Evolutionary conservation across 1,284 basidiomycete genomes (phyloP).

Genomic region (Papiliotrema fonsecae): DNA sequence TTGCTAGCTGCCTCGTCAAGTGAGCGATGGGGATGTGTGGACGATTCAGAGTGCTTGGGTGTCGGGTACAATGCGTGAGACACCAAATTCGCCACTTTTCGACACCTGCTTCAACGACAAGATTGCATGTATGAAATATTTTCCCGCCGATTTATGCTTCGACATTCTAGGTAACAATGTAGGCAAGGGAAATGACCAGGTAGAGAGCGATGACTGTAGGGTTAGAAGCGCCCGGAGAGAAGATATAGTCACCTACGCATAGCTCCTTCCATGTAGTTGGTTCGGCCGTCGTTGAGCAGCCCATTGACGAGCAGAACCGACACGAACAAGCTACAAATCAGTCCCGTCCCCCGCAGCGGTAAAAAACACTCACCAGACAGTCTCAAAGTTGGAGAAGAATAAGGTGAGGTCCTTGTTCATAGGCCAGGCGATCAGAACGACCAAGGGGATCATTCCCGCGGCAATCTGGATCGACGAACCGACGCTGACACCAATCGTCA

Average conservation of each 20-base stretch:
- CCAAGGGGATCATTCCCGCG: constrained; percentile 74
- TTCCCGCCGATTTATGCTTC: too few relatives aligned
- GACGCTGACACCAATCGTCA: constrained; percentile 82
- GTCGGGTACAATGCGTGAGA: too few relatives aligned
- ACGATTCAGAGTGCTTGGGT: too few relatives aligned
- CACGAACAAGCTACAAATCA: constrained; percentile 79
- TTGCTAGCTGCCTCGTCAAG: too few relatives aligned
- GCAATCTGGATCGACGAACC: constrained; percentile 91
- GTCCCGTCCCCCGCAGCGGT: constrained; percentile 23
- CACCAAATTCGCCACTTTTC: too few relatives aligned
- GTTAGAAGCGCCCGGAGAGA: neutral
- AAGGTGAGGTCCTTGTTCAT: constrained; percentile 73
- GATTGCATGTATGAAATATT: too few relatives aligned
- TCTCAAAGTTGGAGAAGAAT: constrained; percentile 62
- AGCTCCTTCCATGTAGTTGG: constrained; percentile 82
- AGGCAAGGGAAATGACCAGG: constrained; percentile 57
- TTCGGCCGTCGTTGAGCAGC: constrained; percentile 66
- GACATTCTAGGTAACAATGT: constrained; percentile 33
- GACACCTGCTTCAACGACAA: too few relatives aligned
- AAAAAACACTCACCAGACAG: constrained; percentile 58
- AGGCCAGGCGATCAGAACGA: constrained; percentile 77
- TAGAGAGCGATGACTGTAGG: constrained; percentile 58
- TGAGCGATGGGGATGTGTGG: too few relatives aligned
- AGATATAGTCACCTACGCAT: constrained; percentile 16
- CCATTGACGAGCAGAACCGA: constrained; percentile 78